Conservation (phyloP, 2,329 filamentous ascomycete species). For the Colletotrichum incanum region DNA sequence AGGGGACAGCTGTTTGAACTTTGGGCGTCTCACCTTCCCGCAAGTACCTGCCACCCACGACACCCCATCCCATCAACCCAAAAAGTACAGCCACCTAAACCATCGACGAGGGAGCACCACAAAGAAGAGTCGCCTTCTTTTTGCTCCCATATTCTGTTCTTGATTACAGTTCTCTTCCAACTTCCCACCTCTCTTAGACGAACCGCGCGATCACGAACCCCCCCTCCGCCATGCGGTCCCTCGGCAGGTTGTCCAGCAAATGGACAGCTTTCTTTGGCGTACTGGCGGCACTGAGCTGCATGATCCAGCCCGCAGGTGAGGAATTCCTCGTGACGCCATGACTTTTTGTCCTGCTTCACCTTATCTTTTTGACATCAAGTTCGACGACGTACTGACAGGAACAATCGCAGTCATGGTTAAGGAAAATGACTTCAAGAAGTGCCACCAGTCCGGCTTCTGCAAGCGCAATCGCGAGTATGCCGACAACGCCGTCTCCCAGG, state of each 20-base stretch:
- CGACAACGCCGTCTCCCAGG: slow-evolving; percentile 78
- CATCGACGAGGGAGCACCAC: slow-evolving; percentile 32
- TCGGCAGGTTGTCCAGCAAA: slow-evolving; percentile 66
- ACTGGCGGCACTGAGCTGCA: slow-evolving; percentile 70
- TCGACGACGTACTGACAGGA: slow-evolving; percentile 1
- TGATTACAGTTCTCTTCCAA: not conserved
- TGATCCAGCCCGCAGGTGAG: slow-evolving; percentile 78
- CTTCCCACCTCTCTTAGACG: slow-evolving; percentile 5
- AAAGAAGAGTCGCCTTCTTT: slow-evolving; percentile 35
- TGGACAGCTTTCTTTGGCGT: slow-evolving; percentile 78
- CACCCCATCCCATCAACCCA: slow-evolving; percentile 13
- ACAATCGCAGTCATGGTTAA: slow-evolving; percentile 81
- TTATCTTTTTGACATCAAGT: not conserved
- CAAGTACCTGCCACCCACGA: slow-evolving; percentile 24
- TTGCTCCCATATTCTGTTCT: slow-evolving; percentile 12
- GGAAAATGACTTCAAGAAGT: slow-evolving; percentile 97
- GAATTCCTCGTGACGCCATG: slow-evolving; percentile 25
- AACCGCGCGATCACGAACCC: slow-evolving; percentile 31
- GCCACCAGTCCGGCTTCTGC: slow-evolving; percentile 96
- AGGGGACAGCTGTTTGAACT: slow-evolving; percentile 49
- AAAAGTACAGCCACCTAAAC: not conserved
- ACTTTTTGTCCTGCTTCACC: not conserved
- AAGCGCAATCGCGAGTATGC: slow-evolving; percentile 94
- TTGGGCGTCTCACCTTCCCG: slow-evolving; percentile 31
- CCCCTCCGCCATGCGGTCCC: slow-evolving; percentile 64